phyloP scores from a whole-genome alignment of 2,329 filamentous ascomycete species.

The Diaporthe velutina region DNA sequence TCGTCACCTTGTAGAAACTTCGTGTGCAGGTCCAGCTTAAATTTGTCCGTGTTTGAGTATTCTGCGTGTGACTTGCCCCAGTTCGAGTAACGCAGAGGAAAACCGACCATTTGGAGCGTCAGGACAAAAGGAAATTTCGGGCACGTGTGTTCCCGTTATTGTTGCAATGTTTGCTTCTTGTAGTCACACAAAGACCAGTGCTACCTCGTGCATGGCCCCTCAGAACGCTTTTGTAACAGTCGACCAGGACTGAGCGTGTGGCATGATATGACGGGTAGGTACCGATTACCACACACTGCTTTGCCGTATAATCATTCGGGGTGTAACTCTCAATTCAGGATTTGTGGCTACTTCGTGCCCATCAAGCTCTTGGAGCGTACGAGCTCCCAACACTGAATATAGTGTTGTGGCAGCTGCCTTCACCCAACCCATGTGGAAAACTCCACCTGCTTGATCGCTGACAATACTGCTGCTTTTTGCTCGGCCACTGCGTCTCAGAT shows the following conservation, averaged over 20 bases:
- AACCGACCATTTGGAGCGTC: too few relatives aligned
- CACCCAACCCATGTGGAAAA: too few relatives aligned
- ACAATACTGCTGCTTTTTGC: neutral
- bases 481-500: neutral
- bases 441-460: neutral
- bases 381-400: neutral
- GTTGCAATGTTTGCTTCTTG: neutral
- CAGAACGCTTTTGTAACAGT: neutral
- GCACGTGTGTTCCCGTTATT: too few relatives aligned
- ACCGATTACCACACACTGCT: neutral
- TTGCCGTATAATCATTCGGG: neutral
- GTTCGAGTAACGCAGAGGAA: too few relatives aligned
- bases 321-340: neutral
- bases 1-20: too few relatives aligned
- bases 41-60: too few relatives aligned
- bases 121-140: too few relatives aligned
- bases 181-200: neutral
- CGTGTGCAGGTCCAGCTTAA: too few relatives aligned
- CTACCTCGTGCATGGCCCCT: neutral
- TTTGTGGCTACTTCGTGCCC: neutral
- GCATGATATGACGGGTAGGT: neutral
- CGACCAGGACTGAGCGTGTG: neutral
- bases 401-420: neutral
- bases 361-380: neutral
- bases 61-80: too few relatives aligned